Percentiles rank a stretch among this genome's conserved stretches.
These are phyloP conservation scores for Ulmus americana DNA, from an alignment of 331 rosid genomes.

Conservation along the genomic window DNA sequence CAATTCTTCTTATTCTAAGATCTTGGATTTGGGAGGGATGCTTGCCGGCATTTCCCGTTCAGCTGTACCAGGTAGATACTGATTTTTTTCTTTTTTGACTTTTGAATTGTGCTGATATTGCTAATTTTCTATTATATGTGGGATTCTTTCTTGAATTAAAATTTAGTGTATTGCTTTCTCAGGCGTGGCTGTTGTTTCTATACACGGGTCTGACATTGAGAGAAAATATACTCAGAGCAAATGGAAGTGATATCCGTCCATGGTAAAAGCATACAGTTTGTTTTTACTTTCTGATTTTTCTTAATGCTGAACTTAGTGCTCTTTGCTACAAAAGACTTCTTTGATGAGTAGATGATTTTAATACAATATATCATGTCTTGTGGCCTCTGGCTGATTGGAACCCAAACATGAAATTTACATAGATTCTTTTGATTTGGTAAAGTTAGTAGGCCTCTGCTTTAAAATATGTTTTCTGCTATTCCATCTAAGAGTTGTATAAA, in stretches of 20 bases:
- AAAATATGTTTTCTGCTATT: too few species aligned
- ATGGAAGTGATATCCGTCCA: constrained; percentile 95
- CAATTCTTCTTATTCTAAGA: constrained; percentile 62
- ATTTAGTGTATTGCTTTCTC: constrained; percentile 24
- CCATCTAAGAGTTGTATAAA: too few species aligned
- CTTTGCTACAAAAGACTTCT: too few species aligned
- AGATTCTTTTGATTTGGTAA: too few species aligned
- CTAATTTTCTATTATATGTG: constrained; percentile 10
- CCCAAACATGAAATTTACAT: too few species aligned
- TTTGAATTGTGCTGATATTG: constrained; percentile 10
- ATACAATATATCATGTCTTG: neutral
- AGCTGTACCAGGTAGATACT: constrained; percentile 73
- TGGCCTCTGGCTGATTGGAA: too few species aligned
- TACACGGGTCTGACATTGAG: constrained; percentile 93
- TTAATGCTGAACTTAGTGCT: neutral
- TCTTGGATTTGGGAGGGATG: constrained; percentile 95
- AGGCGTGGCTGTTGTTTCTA: constrained; percentile 97
- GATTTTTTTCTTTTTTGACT: constrained; percentile 1
- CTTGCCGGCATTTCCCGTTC: constrained; percentile 92
- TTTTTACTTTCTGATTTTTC: neutral
- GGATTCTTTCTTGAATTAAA: constrained; percentile 22
- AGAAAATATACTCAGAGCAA: constrained; percentile 87
- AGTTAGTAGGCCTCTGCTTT: too few species aligned
- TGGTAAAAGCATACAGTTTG: constrained; percentile 43
- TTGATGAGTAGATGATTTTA: neutral